phyloP scores from a whole-genome alignment of 2,329 filamentous ascomycete genomes.

The Ascochyta lentis region DNA sequence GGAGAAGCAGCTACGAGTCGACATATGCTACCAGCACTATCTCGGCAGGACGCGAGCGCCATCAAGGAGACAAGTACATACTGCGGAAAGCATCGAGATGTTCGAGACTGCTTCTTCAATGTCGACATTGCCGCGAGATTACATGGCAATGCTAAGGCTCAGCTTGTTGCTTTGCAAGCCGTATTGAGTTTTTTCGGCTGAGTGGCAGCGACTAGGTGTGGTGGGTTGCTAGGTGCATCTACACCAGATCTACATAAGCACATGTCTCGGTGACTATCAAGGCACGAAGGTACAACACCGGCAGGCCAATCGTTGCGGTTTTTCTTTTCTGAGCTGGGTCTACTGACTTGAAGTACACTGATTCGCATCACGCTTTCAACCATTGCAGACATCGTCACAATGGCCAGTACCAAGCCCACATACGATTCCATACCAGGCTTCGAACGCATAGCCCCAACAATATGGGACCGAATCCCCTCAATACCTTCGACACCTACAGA shows the following conservation, averaged over 20 bases:
- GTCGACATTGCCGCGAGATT: conserved; percentile 12
- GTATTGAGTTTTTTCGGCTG: not conserved
- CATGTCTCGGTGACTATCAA: not conserved
- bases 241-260: conserved; percentile 11
- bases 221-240: not conserved
- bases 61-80: not conserved
- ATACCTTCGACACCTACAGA: conserved; percentile 12
- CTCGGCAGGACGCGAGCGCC: not conserved
- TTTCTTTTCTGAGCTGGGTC: not conserved
- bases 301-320: not conserved
- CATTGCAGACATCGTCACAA: not conserved
- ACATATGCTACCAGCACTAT: conserved; percentile 3
- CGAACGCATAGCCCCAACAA: conserved; percentile 12
- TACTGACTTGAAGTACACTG: not conserved
- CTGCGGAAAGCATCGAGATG: not conserved
- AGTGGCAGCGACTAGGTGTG: conserved; percentile 5
- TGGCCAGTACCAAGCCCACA: not conserved
- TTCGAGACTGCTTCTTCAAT: not conserved
- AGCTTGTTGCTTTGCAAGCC: conserved; percentile 5
- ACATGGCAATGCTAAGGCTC: not conserved
- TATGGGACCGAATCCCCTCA: conserved; percentile 16
- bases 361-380: not conserved
- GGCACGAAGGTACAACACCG: conserved; percentile 3
- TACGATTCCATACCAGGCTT: conserved; percentile 12
- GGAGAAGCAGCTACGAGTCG: not conserved